These are phyloP conservation scores for Allomyces macrogynus DNA, from an alignment of 192 early-diverging fungal species.

Conservation along the genomic window DNA sequence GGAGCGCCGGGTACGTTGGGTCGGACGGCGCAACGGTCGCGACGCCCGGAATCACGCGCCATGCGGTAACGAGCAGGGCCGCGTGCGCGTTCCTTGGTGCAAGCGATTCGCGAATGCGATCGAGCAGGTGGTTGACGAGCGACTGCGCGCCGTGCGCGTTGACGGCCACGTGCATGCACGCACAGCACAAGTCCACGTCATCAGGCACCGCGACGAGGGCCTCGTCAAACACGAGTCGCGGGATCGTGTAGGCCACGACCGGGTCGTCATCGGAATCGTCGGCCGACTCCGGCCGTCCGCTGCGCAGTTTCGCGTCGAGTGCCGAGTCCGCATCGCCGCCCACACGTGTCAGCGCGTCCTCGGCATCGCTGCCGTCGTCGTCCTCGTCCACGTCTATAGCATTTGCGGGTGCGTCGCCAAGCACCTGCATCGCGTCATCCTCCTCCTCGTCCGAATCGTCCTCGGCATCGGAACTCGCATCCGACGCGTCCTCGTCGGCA, in stretches of 20 bases:
- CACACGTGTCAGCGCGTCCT: conserved; percentile 30
- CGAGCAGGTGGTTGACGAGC: not conserved
- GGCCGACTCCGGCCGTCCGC: not conserved
- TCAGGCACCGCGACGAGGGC: not conserved
- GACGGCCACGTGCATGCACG: not conserved
- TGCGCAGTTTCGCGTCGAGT: not conserved
- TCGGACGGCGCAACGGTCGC: not conserved
- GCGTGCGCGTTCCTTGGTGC: not conserved
- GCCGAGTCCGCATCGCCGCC: conserved; percentile 16
- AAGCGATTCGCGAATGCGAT: not conserved
- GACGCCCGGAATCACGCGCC: not conserved
- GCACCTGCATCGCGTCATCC: conserved; percentile 17
- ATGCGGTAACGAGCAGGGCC: not conserved
- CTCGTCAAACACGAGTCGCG: not conserved
- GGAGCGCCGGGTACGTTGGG: not conserved
- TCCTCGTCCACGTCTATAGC: conserved; percentile 23
- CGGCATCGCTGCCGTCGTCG: conserved; percentile 13
- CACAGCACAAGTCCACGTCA: not conserved
- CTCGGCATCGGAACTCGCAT: conserved; percentile 13
- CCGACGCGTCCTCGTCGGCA: conserved; percentile 7
- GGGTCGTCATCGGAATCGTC: not conserved
- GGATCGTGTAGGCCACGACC: not conserved
- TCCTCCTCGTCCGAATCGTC: conserved; percentile 13
- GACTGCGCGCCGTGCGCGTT: not conserved
- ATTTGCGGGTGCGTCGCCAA: conserved; percentile 17